Percentiles rank a stretch among this genome's conserved stretches.
Evolutionary conservation across 345 rosid genomes (phyloP).

Genomic region (Kernera saxatilis): DNA sequence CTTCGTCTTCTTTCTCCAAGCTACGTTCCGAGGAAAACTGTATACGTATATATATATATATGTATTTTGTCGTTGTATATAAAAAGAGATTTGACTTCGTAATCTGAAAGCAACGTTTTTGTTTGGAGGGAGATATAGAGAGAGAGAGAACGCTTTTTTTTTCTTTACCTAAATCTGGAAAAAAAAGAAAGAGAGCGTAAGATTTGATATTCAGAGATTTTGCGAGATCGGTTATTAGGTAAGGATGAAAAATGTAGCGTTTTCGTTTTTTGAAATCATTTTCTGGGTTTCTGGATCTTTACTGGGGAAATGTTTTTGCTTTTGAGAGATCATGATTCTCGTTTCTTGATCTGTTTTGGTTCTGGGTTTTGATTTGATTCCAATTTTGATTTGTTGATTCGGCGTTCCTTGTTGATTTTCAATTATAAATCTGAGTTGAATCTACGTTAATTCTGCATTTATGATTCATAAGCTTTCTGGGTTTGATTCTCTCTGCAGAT

Average conservation of each 20-base stretch:
- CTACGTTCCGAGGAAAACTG: conserved; percentile 3
- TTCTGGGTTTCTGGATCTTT: conserved; percentile 1
- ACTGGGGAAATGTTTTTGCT: not conserved
- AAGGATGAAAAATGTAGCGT: not conserved
- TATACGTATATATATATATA: not conserved
- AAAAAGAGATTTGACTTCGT: conserved; percentile 32
- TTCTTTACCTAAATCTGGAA: conserved; percentile 30
- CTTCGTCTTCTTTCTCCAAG: conserved; percentile 27
- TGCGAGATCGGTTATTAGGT: conserved; percentile 23
- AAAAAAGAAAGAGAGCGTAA: not conserved
- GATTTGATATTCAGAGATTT: conserved; percentile 12
- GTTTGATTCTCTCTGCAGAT: conserved; percentile 28
- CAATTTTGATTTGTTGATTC: not conserved
- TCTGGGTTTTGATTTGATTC: not conserved
- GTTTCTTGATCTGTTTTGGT: conserved; percentile 22
- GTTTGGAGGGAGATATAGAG: conserved; percentile 9
- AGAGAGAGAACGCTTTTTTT: not conserved
- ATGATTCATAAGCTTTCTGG: not conserved
- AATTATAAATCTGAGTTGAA: conserved; percentile 17
- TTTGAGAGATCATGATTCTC: conserved; percentile 3
- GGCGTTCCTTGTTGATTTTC: not conserved
- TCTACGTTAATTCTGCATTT: not conserved
- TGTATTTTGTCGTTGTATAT: not conserved
- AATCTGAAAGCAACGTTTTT: conserved; percentile 32
- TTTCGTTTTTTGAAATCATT: not conserved